A percentile compares a stretch with the other conserved stretches of the same genome.
Conservation (phyloP, 148 eudicot genomes). For the Heliosperma pusillum region DNA sequence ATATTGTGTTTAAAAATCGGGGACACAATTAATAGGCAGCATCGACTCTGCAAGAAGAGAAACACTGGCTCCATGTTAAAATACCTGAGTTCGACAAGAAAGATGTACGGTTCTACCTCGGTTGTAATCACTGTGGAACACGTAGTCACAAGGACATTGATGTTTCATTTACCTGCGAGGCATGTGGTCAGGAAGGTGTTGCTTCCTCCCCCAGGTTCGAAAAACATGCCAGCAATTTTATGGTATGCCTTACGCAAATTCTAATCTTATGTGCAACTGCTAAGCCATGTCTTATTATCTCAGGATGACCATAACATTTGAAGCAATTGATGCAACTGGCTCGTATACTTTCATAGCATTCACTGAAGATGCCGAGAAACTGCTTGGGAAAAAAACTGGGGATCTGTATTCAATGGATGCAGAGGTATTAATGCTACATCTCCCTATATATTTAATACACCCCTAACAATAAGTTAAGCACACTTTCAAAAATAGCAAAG, state of each 20-base stretch:
- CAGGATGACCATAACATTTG: neutral
- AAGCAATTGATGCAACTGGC: neutral
- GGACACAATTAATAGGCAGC: no score
- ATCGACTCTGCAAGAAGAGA: neutral
- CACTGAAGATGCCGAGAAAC: neutral
- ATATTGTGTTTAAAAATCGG: no score
- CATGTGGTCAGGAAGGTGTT: neutral
- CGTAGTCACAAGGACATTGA: neutral
- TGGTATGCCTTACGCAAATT: neutral
- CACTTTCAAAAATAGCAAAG: no score
- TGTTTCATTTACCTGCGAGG: neutral
- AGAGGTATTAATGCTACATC: no score
- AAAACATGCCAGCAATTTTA: no score
- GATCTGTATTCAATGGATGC: no score
- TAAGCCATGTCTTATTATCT: no score
- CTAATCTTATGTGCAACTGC: no score
- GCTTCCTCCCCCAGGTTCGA: neutral
- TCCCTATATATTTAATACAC: no score
- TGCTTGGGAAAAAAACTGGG: no score
- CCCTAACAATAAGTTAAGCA: no score
- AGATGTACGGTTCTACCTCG: neutral
- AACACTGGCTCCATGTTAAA: neutral
- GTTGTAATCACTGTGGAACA: neutral
- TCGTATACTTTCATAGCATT: neutral
- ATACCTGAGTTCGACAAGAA: neutral